These are phyloP conservation scores for Tympanopsis confertula DNA, from an alignment of 2,329 filamentous ascomycete genomes.

Conservation along the genomic window DNA sequence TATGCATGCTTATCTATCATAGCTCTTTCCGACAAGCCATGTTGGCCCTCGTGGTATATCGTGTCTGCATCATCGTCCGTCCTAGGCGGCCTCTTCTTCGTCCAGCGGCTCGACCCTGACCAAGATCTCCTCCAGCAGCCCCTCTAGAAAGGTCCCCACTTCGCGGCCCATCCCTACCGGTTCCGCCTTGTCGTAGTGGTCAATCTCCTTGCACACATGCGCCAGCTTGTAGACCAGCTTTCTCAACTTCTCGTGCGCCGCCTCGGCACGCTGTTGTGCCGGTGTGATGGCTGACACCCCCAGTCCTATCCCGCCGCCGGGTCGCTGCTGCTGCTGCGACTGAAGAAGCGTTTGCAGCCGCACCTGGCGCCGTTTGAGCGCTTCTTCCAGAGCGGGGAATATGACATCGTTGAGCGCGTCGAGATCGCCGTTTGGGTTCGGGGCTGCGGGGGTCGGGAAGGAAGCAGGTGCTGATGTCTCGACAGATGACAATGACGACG, in stretches of 20 bases:
- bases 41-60: too few species aligned
- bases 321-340: conserved; percentile 26
- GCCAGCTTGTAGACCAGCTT: conserved; percentile 73
- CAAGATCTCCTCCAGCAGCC: conserved; percentile 83
- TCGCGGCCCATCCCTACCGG: conserved; percentile 91
- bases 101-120: conserved; percentile 83
- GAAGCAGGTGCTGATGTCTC: conserved; percentile 25
- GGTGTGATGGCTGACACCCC: conserved; percentile 37
- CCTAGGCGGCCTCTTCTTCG: conserved; percentile 39
- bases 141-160: conserved; percentile 79
- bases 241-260: conserved; percentile 70
- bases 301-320: conserved; percentile 18
- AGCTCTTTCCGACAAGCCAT: too few species aligned
- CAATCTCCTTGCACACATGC: conserved; percentile 78
- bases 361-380: conserved; percentile 67
- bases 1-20: too few species aligned
- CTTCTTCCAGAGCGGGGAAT: conserved; percentile 82
- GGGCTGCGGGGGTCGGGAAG: conserved; percentile 43
- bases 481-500: too few species aligned
- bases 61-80: background rate
- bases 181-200: conserved; percentile 73
- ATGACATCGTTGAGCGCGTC: conserved; percentile 86
- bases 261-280: conserved; percentile 56
- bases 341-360: conserved; percentile 36
- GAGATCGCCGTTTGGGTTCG: conserved; percentile 55